Base-by-base conservation (phyloP, 306 rosid species). In the Corylus avellana region DNA sequence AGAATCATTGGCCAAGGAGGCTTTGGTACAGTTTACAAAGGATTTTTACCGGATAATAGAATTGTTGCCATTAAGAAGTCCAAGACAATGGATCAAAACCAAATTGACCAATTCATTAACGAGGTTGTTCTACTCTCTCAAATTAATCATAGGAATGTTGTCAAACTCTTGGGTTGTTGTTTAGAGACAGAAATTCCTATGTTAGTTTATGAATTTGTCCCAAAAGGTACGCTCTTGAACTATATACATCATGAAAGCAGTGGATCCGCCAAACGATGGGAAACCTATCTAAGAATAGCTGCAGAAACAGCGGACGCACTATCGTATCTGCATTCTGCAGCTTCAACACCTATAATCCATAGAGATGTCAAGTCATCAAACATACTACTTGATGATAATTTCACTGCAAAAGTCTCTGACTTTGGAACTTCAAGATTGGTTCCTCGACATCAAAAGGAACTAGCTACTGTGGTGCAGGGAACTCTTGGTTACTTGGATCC, bases 401-500 rank as follows among this genome's bases (percentile, higher is more conserved):
- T 42, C 46, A 42, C 7, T 42, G 46, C 1, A 42, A 42, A 42
- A 42, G 46, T 42, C 46, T 42, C 1, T 9, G 7, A 42, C 9
- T 42, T 42, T 42, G 46, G 46, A 42, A 42, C 1, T 42, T 42
- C 8, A 42, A 42, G 7, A 42, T 5, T 42, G 1, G 46, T 42
- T 39, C 6, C 44, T 13, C 29, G 7, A 16, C 13, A 1, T 8
- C 39, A 4, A 32, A 85, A 85, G 50, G 86, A 79, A 49, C 22
- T 85, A 14, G 72, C 79, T 2, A 78, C 88, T 12, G 9, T 79
- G 78, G 82, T 85, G 20, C 84, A 82, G 32, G 86, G 86, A 14
- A 82, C 88, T 16, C 48, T 84, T 0, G 84, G 82, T 2, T 58
- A 84, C n/a, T 77, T 84, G 35, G 80, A 84, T 50, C 87, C 77